Evolutionary conservation across 345 rosid species (phyloP), one percentile per base, ranked within the genome.

Genomic region (Garcia nutans): DNA sequence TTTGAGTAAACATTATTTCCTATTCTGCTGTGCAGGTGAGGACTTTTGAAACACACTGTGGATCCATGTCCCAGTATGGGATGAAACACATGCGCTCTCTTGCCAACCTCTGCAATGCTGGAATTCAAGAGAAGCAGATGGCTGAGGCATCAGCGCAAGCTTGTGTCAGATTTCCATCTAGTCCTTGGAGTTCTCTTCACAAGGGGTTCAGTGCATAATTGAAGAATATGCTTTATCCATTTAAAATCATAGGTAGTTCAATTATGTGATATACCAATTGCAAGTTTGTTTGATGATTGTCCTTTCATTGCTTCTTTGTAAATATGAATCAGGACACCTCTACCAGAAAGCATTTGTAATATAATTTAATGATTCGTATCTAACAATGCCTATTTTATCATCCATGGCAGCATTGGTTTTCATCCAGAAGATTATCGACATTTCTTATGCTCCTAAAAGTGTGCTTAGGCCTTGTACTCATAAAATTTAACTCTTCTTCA

Each of bases 71-170:
- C 44, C 95, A 92, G 76, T 96, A 96, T 10, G 99, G 99, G 68
- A 96, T 96, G 97, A 93, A 92, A 78, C 96, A 96, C 85, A 96
- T 88, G 97, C 90, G 97, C 22, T 89, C 98, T 31, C 31, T 96
- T 20, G 99, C 94, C 62, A 96, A 96, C 86, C 71, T 96, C 12
- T 96, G 99, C 89, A 93, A 92, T 77, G 91, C 89, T 42, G 93
- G 98, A 79, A 82, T 92, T 73, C 76, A n/a, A 22, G 70, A 73
- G 12, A 87, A 86, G 72, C 91, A 89, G 76, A 88, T 96, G 97
- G 84, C 77, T 0, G 98, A 92, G 78, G 97, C 94, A 77, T 83
- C 99, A n/a, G 85, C 91, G 45, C 97, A 96, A 77, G 97, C 99
- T 76, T 96, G 99, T 77, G 78, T 75, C 33, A 81, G 72, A 61